These are phyloP conservation scores for Kazachstania martiniae DNA, from an alignment of 805 yeast genomes.

Conservation along the genomic window DNA sequence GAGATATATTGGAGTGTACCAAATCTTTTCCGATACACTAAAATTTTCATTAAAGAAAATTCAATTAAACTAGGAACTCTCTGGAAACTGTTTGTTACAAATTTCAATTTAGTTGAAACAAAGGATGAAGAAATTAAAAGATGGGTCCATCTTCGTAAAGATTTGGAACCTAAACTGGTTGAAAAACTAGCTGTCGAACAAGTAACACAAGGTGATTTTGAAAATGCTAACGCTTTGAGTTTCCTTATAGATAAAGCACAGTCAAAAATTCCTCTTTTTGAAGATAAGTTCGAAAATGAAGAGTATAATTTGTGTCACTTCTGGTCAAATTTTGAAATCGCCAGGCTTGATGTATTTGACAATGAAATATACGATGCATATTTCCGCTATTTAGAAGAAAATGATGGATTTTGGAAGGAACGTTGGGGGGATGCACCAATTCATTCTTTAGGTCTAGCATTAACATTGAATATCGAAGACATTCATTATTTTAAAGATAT, in stretches of 20 bases:
- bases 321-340: constrained; percentile 92
- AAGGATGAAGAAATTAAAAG: constrained; percentile 18
- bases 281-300: constrained; percentile 54
- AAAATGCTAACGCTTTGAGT: constrained; percentile 25
- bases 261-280: constrained; percentile 22
- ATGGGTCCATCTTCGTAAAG: constrained; percentile 20
- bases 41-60: constrained; percentile 42
- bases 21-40: constrained; percentile 63
- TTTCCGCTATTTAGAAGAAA: constrained; percentile 54
- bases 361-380: constrained; percentile 55
- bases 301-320: constrained; percentile 77
- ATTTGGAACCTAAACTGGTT: constrained; percentile 17
- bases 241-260: constrained; percentile 32
- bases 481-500: constrained; percentile 88
- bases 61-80: constrained; percentile 44
- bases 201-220: constrained; percentile 10
- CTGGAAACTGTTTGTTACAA: constrained; percentile 56
- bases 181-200: constrained; percentile 27
- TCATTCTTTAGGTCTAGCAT: constrained; percentile 76
- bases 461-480: constrained; percentile 57
- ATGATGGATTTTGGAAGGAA: constrained; percentile 81
- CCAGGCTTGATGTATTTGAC: constrained; percentile 64
- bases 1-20: constrained; percentile 81
- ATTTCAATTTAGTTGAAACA: constrained; percentile 29
- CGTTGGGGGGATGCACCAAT: constrained; percentile 98